Base-by-base conservation (phyloP, 2,329 filamentous ascomycete genomes). In the Fusarium annulatum region DNA sequence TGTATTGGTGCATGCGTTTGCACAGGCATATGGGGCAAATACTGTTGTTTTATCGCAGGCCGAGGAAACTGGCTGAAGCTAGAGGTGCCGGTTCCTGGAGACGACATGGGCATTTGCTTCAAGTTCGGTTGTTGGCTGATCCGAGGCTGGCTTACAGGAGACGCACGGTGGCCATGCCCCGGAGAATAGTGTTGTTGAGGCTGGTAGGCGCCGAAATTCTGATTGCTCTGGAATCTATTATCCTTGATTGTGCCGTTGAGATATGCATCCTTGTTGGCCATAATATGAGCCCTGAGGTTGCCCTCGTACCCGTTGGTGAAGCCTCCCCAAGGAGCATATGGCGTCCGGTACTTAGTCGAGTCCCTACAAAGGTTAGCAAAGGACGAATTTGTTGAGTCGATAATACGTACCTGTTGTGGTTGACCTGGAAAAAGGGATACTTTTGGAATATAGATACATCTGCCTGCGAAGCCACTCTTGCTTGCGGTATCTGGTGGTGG, bases 291-390 rank as follows among this genome's bases (percentile, higher is more conserved):
- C 55, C 83, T 82, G 23, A 86, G 68, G 53, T 86, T 86, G 26
- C 87, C 88, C 78, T 90, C 88, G 64, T 90, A 90, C 9, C 88
- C 88, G 68, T 91, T 91, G 39, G 87, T 89, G 73, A 91, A 91
- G 0, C 89, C 89, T 30, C 87, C 86, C 81, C 83, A 85, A 4
- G 84, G 82, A 21, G 87, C 85, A 76, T 91, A 92, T 2, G 90
- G 90, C 9, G 88, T 90, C 56, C 88, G 85, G 67, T 92, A 91
- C 61, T 86, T 86, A 12, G 85, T 84, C 10, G 87, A 82, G 67
- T 89, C 87, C 80, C 87, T 89, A 68, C 9, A 33, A 18, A 52
- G 14, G 55, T 80, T 70, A 81, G 68, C 46, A 68, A 48, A 16
- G 14, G 39, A 8, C 48, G 18, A 28, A 9, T 56, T 8, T 7